These are phyloP conservation scores for Neurospora terricola DNA, from an alignment of 495 filamentous ascomycete genomes.

Conservation along the genomic window DNA sequence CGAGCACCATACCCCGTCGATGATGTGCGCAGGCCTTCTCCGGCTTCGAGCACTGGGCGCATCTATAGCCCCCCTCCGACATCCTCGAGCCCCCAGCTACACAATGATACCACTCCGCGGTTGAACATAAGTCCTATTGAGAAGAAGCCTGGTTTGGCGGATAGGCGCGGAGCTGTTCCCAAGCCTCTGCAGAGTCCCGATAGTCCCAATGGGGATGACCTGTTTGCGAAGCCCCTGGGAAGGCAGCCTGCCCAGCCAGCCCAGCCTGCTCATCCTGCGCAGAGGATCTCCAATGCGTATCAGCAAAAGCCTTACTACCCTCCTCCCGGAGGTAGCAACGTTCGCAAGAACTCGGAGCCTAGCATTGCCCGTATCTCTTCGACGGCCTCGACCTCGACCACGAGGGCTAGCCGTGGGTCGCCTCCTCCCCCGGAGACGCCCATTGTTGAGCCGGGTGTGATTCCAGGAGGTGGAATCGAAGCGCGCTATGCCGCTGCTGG, in stretches of 20 bases:
- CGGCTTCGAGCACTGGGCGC: slow-evolving; percentile 17
- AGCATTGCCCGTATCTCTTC: slow-evolving; percentile 72
- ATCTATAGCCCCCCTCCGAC: slow-evolving; percentile 25
- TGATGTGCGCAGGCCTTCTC: slow-evolving; percentile 28
- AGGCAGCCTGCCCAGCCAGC: slow-evolving; percentile 15
- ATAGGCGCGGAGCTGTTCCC: slow-evolving; percentile 62
- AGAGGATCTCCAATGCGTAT: slow-evolving; percentile 36
- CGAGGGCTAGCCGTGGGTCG: slow-evolving; percentile 81
- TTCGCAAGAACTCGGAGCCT: slow-evolving; percentile 22
- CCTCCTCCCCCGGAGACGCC: slow-evolving; percentile 94
- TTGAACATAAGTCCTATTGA: slow-evolving; percentile 38
- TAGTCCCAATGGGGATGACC: slow-evolving; percentile 50
- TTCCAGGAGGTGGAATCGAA: slow-evolving; percentile 71
- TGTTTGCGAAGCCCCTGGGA: slow-evolving; percentile 50
- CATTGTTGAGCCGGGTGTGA: slow-evolving; percentile 59
- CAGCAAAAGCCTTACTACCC: slow-evolving; percentile 41
- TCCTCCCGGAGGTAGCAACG: slow-evolving; percentile 26
- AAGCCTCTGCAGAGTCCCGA: slow-evolving; percentile 66
- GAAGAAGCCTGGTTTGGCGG: slow-evolving; percentile 50
- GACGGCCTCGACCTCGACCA: slow-evolving; percentile 87
- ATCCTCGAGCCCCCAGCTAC: slow-evolving; percentile 22
- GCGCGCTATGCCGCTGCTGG: slow-evolving; percentile 82
- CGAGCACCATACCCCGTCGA: slow-evolving; percentile 38
- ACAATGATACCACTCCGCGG: slow-evolving; percentile 33
- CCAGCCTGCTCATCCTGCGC: slow-evolving; percentile 14